Evolutionary conservation across 805 yeast species (phyloP).

Genomic region (Candida stauntonica): DNA sequence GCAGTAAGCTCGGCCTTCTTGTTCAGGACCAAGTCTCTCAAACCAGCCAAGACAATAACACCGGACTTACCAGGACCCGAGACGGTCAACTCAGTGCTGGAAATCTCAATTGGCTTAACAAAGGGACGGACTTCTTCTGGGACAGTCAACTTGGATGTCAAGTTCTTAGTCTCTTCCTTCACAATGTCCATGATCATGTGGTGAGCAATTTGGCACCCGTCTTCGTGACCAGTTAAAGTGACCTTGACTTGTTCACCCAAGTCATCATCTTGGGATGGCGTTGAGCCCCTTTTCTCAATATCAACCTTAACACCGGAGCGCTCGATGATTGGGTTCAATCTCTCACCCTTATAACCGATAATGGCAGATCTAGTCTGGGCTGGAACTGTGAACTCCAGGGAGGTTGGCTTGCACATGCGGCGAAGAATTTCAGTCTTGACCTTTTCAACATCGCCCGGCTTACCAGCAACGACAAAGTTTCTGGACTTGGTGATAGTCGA

Average conservation of each 20-base stretch:
- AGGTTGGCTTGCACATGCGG: conserved; percentile 72
- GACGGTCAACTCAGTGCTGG: conserved; percentile 26
- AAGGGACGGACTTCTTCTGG: conserved; percentile 30
- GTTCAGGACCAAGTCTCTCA: conserved; percentile 56
- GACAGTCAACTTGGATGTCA: conserved; percentile 47
- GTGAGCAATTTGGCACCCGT: conserved; percentile 75
- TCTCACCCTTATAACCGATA: conserved; percentile 85
- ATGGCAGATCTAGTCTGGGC: conserved; percentile 69
- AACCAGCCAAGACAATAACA: conserved; percentile 60
- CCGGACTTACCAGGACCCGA: conserved; percentile 34
- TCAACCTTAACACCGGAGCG: conserved; percentile 66
- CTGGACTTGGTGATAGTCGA: conserved; percentile 72
- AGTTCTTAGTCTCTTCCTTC: conserved; percentile 62
- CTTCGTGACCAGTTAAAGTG: conserved; percentile 75
- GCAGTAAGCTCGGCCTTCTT: conserved; percentile 50
- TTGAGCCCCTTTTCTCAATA: conserved; percentile 43
- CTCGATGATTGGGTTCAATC: conserved; percentile 72
- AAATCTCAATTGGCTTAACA: conserved; percentile 29
- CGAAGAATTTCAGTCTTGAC: conserved; percentile 76
- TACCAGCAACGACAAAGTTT: conserved; percentile 79
- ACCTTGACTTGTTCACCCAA: conserved; percentile 58
- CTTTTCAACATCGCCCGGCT: conserved; percentile 53
- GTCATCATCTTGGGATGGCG: conserved; percentile 45
- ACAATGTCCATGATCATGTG: conserved; percentile 67
- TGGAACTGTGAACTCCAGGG: conserved; percentile 61